Conservation (phyloP, 2,329 filamentous ascomycete genomes). For the Fusarium fracticaudum region DNA sequence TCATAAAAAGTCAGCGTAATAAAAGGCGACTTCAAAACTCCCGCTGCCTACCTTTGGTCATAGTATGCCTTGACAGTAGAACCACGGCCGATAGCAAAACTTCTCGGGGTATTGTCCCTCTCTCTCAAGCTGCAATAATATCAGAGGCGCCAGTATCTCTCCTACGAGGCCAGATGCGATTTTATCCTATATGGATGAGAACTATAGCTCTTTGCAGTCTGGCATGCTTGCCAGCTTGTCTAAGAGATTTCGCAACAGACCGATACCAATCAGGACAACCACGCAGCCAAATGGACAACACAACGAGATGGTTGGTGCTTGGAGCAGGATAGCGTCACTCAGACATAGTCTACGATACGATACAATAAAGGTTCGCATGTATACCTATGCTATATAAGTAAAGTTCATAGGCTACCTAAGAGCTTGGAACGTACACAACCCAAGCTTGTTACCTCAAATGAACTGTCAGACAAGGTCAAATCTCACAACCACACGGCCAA, state of each 20-base stretch:
- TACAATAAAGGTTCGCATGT: too few species aligned
- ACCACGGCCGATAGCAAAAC: slow-evolving; percentile 31
- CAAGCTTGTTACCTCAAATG: neutral
- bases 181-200: slow-evolving; percentile 28
- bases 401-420: neutral
- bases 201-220: slow-evolving; percentile 32
- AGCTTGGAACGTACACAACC: neutral
- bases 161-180: slow-evolving; percentile 15
- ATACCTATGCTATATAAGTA: neutral
- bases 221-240: neutral
- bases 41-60: slow-evolving; percentile 26
- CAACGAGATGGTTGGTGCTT: neutral
- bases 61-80: slow-evolving; percentile 28
- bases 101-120: slow-evolving; percentile 11
- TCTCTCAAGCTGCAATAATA: slow-evolving; percentile 24
- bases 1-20: slow-evolving; percentile 28
- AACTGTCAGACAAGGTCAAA: neutral
- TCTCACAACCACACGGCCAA: neutral
- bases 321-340: neutral
- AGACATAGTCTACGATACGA: neutral
- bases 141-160: slow-evolving; percentile 20
- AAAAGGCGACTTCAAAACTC: slow-evolving; percentile 26
- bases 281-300: neutral
- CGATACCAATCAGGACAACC: slow-evolving; percentile 40
- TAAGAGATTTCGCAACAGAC: neutral